Base-by-base conservation (phyloP, 139 green algal species). In the Coelastrella sp. region DNA sequence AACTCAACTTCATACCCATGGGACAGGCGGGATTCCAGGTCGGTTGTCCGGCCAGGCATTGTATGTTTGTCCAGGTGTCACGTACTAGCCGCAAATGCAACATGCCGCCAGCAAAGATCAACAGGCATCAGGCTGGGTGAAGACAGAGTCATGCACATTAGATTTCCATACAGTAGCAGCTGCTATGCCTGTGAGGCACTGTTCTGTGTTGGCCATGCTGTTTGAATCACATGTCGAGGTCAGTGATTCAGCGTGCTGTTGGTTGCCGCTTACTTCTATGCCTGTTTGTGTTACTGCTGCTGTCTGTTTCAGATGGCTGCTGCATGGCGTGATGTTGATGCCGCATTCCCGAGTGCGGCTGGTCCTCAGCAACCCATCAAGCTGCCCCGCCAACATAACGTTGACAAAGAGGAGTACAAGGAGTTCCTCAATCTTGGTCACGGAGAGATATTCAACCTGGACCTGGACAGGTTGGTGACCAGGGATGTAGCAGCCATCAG, bases 341-440 rank as follows among this genome's bases (percentile, higher is more conserved):
- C 91, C 0, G 89, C 90, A 0, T 95, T 93, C 57, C 94, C 94
- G 30, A 91, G 85, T 0, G 82, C 92, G 45, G 91, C 91, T 32
- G 34, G 32, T 13, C 83, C 87, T 0, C 87, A 89, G 4, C 90
- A 96, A 85, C 87, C 81, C 7, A 91, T 98, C 60, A 94, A 94
- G 81, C 89, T 98, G 87, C 95, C 95, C 2, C 90, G 94, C 7
- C 95, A 98, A 87, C 95, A 91, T 0, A 85, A 93, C 8, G 95
- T 98, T 0, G 93, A 88, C 5, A 92, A 91, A 0, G 95, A 98
- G 27, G 95, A 98, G 85, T 98, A 98, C 88, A 89, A 91, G 27
- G 95, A 98, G 83, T 98, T 98, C 85, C 88, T 98, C 63, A 79
- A 74, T 0, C 89, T 98, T 34, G 95, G 95, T 0, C 95, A 98